Conservation (phyloP, 2,329 filamentous ascomycete species). For the Cytospora paraplurivora region DNA sequence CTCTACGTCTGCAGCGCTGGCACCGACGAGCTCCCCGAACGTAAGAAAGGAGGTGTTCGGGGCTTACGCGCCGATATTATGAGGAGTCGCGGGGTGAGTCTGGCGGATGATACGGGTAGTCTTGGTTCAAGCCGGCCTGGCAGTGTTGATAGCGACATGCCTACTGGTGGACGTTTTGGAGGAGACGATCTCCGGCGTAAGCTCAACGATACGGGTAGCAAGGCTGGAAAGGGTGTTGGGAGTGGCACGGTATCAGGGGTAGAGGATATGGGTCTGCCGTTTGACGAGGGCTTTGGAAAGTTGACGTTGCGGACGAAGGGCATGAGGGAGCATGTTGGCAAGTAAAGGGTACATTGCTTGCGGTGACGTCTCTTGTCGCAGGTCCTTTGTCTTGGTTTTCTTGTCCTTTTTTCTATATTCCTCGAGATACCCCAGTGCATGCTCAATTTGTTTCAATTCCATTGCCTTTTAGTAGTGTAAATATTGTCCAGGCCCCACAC, state of each 20-base stretch:
- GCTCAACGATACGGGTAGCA: slow-evolving; percentile 34
- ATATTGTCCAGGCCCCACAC: too few relatives aligned
- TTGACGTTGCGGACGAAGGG: slow-evolving; percentile 60
- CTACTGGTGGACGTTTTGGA: slow-evolving; percentile 3
- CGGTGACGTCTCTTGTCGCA: too few relatives aligned
- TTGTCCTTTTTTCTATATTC: slow-evolving; percentile 8
- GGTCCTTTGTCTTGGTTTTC: neutral
- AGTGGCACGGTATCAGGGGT: slow-evolving; percentile 27
- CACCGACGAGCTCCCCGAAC: slow-evolving; percentile 61
- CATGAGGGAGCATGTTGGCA: slow-evolving; percentile 50
- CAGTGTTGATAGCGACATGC: slow-evolving; percentile 47
- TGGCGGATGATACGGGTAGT: slow-evolving; percentile 45
- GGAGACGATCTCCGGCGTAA: slow-evolving; percentile 46
- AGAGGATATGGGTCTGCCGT: slow-evolving; percentile 43
- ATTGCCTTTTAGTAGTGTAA: too few relatives aligned
- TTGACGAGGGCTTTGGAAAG: slow-evolving; percentile 48
- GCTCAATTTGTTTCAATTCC: too few relatives aligned
- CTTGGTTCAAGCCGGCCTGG: slow-evolving; percentile 45
- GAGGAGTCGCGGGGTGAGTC: slow-evolving; percentile 37
- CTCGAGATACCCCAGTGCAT: slow-evolving; percentile 24
- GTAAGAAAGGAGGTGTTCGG: slow-evolving; percentile 62
- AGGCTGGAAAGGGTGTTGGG: slow-evolving; percentile 2
- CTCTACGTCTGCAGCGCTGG: slow-evolving; percentile 88
- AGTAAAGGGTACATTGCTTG: slow-evolving; percentile 14
- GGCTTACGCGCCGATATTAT: slow-evolving; percentile 57